Evolutionary conservation across 2,329 filamentous ascomycete genomes (phyloP).

Genomic region (Botrytis elliptica): DNA sequence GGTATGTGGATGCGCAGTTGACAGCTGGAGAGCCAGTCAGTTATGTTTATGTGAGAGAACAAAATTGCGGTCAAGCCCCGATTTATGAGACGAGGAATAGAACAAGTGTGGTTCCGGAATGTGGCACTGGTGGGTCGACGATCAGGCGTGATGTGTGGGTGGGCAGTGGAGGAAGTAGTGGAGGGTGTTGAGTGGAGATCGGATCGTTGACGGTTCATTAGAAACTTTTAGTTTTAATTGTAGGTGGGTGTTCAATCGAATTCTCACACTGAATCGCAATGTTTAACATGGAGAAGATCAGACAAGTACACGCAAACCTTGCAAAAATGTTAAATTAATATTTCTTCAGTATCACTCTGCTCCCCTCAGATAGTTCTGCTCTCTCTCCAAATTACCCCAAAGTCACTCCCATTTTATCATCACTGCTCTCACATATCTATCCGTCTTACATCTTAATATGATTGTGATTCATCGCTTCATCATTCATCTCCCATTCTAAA

Average conservation of each 20-base stretch:
- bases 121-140: constrained; percentile 35
- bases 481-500: not conserved
- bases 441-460: not conserved
- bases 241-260: not conserved
- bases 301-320: not conserved
- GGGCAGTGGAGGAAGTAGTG: constrained; percentile 38
- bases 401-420: not conserved
- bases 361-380: not conserved
- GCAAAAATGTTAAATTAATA: not conserved
- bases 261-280: not conserved
- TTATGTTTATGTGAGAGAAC: constrained; percentile 48
- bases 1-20: constrained; percentile 45
- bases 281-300: not conserved
- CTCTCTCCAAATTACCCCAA: not conserved
- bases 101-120: constrained; percentile 43
- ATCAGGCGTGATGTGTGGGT: constrained; percentile 44
- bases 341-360: not conserved
- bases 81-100: constrained; percentile 48
- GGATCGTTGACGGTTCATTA: not conserved
- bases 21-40: constrained; percentile 44
- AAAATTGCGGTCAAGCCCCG: constrained; percentile 45
- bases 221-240: not conserved
- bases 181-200: constrained; percentile 27
- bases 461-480: not conserved
- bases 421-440: not conserved